phyloP scores from a whole-genome alignment of 1,139 yeast species.

The Ashbya aceris region DNA sequence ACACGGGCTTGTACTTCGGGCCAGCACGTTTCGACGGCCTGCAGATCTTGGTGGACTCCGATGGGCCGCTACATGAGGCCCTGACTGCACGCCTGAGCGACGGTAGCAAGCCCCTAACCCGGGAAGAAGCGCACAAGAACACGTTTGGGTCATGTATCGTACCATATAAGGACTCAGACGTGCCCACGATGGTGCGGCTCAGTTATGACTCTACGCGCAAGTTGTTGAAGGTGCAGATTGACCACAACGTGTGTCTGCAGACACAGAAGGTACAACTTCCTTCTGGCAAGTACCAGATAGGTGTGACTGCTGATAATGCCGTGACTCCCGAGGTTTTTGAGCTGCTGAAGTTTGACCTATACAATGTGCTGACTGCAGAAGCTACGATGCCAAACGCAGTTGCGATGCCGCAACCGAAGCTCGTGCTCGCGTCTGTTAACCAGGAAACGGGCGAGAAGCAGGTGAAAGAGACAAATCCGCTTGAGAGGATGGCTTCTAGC shows the following conservation, averaged over 20 bases:
- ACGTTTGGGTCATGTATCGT: conserved; percentile 50
- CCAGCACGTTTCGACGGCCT: conserved; percentile 47
- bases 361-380: conserved; percentile 45
- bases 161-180: conserved; percentile 54
- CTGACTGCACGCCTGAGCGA: conserved; percentile 52
- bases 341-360: conserved; percentile 46
- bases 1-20: conserved; percentile 18
- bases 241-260: conserved; percentile 61
- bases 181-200: conserved; percentile 58
- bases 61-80: conserved; percentile 35
- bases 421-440: conserved; percentile 28
- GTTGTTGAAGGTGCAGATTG: conserved; percentile 54
- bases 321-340: conserved; percentile 46
- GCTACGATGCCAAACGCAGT: conserved; percentile 48
- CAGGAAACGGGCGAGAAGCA: conserved; percentile 26
- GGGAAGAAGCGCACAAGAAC: conserved; percentile 22
- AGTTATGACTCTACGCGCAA: conserved; percentile 41
- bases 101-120: conserved; percentile 25
- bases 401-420: conserved; percentile 38
- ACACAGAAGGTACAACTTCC: conserved; percentile 40
- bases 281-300: conserved; percentile 33
- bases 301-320: conserved; percentile 43
- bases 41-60: conserved; percentile 43
- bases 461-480: conserved; percentile 21
- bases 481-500: conserved; percentile 17